Evolutionary conservation across 2,329 filamentous ascomycete species (phyloP).

Genomic region (Aspergillus fumigatiaffinis): DNA sequence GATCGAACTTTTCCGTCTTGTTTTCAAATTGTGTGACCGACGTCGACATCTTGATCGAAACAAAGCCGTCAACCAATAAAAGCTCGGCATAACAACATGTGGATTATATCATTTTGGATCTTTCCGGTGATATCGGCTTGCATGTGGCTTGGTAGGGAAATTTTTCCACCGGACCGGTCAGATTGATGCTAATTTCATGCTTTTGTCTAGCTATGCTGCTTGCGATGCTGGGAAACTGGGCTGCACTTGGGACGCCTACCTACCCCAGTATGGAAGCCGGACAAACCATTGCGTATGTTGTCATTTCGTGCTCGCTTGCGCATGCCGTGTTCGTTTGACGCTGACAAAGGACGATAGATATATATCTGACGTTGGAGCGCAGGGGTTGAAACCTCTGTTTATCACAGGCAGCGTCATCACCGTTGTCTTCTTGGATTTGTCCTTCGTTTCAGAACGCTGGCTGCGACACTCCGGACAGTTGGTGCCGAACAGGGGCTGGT

Average conservation of each 20-base stretch:
- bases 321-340: neutral
- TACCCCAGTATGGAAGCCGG: slow-evolving; percentile 49
- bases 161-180: neutral
- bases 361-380: slow-evolving; percentile 56
- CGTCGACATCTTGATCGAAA: neutral
- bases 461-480: slow-evolving; percentile 78
- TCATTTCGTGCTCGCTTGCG: neutral
- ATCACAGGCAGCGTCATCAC: slow-evolving; percentile 60
- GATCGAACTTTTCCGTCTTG: neutral
- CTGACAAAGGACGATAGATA: slow-evolving; percentile 25
- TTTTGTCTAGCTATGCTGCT: slow-evolving; percentile 51
- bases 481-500: slow-evolving; percentile 59
- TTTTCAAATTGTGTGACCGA: neutral
- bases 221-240: slow-evolving; percentile 58
- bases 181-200: slow-evolving; percentile 9
- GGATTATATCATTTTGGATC: slow-evolving; percentile 48
- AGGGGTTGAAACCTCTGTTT: slow-evolving; percentile 58
- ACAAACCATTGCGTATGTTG: slow-evolving; percentile 54
- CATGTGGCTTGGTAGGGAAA: slow-evolving; percentile 48
- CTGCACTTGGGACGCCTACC: slow-evolving; percentile 47
- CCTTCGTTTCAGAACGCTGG: slow-evolving; percentile 78
- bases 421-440: slow-evolving; percentile 73
- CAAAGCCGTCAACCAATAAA: neutral
- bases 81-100: slow-evolving; percentile 28
- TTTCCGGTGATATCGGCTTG: slow-evolving; percentile 57